phyloP scores from a whole-genome alignment of 768 basidiomycete species.

The Psilocybe cyanescens region DNA sequence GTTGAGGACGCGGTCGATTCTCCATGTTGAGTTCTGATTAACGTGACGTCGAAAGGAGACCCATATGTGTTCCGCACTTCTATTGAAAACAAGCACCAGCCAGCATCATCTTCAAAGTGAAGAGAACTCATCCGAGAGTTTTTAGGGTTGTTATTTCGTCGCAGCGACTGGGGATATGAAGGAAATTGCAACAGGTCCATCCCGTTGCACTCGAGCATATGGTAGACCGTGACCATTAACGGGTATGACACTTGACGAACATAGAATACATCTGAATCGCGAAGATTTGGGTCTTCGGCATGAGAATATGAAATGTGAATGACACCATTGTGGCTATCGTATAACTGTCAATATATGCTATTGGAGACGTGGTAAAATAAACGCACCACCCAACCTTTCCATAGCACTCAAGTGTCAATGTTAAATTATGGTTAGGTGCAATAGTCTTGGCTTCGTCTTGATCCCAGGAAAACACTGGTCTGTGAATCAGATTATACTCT shows the following conservation, averaged over 20 bases:
- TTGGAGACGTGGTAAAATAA: not conserved
- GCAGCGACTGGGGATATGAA: conserved; percentile 31
- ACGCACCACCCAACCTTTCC: conserved; percentile 94
- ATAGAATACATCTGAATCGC: conserved; percentile 64
- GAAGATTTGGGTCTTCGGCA: conserved; percentile 48
- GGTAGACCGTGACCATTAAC: conserved; percentile 92
- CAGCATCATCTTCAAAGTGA: conserved; percentile 50
- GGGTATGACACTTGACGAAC: conserved; percentile 89
- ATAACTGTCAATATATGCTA: not conserved
- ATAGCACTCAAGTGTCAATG: conserved; percentile 72
- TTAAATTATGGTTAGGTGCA: conserved; percentile 69
- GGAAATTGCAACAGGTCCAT: conserved; percentile 82
- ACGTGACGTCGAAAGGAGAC: conserved; percentile 86
- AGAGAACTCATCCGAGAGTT: conserved; percentile 33
- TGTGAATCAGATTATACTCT: conserved; percentile 77
- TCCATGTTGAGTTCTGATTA: conserved; percentile 73
- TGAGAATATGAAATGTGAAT: conserved; percentile 86
- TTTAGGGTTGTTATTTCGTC: conserved; percentile 22
- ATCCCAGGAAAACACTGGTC: conserved; percentile 83
- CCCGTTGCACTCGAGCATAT: conserved; percentile 85
- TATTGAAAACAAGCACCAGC: conserved; percentile 87
- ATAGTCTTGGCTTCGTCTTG: conserved; percentile 54
- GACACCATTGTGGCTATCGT: conserved; percentile 73
- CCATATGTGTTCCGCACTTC: conserved; percentile 94
- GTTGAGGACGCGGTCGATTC: conserved; percentile 44